phyloP scores from a whole-genome alignment of 495 filamentous ascomycete species.

The Immersiella caudata region DNA sequence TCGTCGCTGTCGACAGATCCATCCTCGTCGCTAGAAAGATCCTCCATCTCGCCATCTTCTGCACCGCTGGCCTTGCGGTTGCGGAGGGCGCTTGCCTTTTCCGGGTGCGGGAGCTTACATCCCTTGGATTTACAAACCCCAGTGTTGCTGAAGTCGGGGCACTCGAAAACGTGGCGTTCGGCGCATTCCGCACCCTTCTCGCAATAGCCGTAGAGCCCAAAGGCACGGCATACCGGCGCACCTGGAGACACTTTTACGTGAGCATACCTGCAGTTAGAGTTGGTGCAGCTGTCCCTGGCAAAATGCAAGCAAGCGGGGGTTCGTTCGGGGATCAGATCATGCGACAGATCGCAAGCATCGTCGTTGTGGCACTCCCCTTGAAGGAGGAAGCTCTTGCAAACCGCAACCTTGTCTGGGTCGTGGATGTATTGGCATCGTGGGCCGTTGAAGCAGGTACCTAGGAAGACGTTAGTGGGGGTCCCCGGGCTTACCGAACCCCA shows the following conservation, averaged over 20 bases:
- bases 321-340: constrained; percentile 82
- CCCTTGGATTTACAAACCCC: constrained; percentile 80
- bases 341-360: constrained; percentile 87
- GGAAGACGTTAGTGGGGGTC: constrained; percentile 39
- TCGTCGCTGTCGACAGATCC: constrained; percentile 80
- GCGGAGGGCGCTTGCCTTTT: constrained; percentile 72
- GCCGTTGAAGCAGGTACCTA: constrained; percentile 83
- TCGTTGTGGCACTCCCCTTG: constrained; percentile 79
- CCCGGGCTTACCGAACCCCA: constrained; percentile 32
- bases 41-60: constrained; percentile 64
- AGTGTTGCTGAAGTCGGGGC: constrained; percentile 91
- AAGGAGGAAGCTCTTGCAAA: constrained; percentile 84
- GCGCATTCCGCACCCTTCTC: constrained; percentile 76
- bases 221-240: constrained; percentile 80
- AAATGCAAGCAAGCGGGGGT: constrained; percentile 90
- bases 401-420: constrained; percentile 84
- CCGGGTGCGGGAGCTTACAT: constrained; percentile 84
- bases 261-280: constrained; percentile 83
- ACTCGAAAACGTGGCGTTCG: constrained; percentile 85
- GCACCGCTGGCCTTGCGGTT: constrained; percentile 46
- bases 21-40: constrained; percentile 84
- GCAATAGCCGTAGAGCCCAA: constrained; percentile 89
- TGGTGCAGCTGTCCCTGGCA: constrained; percentile 86
- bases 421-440: constrained; percentile 80
- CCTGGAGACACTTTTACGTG: constrained; percentile 81